Percentiles rank a stretch among this genome's conserved stretches.
phyloP scores from a whole-genome alignment of 2,329 filamentous ascomycete genomes.

The Allantophomopsis lycopodina region DNA sequence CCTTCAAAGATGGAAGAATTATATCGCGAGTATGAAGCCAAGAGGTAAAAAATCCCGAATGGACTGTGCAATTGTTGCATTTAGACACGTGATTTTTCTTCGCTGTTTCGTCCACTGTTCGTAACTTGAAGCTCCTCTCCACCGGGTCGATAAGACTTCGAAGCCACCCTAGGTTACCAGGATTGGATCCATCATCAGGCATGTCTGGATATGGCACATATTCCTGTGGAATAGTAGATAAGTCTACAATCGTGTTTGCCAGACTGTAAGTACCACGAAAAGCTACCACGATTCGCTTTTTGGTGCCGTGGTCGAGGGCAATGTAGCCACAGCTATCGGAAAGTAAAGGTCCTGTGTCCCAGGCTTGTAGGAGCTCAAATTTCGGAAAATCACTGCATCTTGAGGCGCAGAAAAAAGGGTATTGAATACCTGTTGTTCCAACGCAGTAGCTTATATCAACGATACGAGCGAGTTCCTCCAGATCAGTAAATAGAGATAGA shows the following conservation, averaged over 20 bases:
- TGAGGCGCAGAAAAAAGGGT: conserved; percentile 75
- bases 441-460: conserved; percentile 95
- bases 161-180: conserved; percentile 12
- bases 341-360: conserved; percentile 79
- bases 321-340: conserved; percentile 92
- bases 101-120: neutral
- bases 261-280: conserved; percentile 94
- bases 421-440: conserved; percentile 65
- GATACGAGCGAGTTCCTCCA: conserved; percentile 80
- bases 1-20: conserved; percentile 54
- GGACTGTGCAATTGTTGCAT: conserved; percentile 83
- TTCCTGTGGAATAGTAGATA: conserved; percentile 78
- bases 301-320: conserved; percentile 56
- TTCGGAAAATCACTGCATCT: conserved; percentile 73
- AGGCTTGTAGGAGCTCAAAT: conserved; percentile 67
- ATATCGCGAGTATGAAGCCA: conserved; percentile 63
- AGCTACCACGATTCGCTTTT: conserved; percentile 59
- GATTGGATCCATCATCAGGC: conserved; percentile 21
- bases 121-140: neutral
- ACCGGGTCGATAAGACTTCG: neutral
- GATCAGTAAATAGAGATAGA: conserved; percentile 54
- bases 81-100: conserved; percentile 23
- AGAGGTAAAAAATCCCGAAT: conserved; percentile 75
- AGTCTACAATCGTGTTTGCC: conserved; percentile 78
- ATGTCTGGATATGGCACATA: conserved; percentile 69